Base-by-base conservation (phyloP, 805 yeast species). In the Pichia insulana region DNA sequence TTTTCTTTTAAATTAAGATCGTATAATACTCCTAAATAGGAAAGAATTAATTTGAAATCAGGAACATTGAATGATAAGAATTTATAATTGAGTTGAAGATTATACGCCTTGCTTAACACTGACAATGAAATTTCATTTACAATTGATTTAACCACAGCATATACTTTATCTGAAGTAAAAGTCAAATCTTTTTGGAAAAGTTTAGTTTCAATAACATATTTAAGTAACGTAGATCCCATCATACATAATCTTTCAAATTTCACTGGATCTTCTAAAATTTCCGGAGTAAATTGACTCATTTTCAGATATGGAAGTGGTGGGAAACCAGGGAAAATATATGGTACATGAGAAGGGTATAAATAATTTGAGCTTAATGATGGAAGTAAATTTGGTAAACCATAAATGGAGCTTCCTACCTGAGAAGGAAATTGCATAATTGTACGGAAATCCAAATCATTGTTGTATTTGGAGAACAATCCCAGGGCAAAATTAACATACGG, bases 21-120 rank as follows among this genome's bases (percentile, higher is more conserved):
- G 36, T 43, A 36, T 16, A 35, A 43, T 10, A 13, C 10, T 11
- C 46, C 46, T 7, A 43, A 36, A 32, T 36, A 43, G 7, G 42
- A 39, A 36, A 39, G 37, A 11, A 43, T 26, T 22, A 43, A 11
- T 20, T 36, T 36, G 26, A 27, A 33, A 12, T 19, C 13, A 16
- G 37, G 34, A 16, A 28, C 10, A 3, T 27, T 18, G 11, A 9
- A 12, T 1, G 40, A 37, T 3, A 39, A 35, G 25, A 43, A 39
- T 25, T 30, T 39, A 18, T 43, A 39, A 20, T 39, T 43, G 20
- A 39, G 36, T 6, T 39, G 37, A 7, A 43, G 15, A 22, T 39
- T 43, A 27, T 43, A 43, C 7, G 43, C 46, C 13, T 30, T 28
- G 13, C 22, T 25, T 12, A 43, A 25, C 10, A 39, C 30, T 12